Percentiles rank a stretch among this genome's conserved stretches.
phyloP scores from a whole-genome alignment of 306 rosid species.

The Acacia crassicarpa region DNA sequence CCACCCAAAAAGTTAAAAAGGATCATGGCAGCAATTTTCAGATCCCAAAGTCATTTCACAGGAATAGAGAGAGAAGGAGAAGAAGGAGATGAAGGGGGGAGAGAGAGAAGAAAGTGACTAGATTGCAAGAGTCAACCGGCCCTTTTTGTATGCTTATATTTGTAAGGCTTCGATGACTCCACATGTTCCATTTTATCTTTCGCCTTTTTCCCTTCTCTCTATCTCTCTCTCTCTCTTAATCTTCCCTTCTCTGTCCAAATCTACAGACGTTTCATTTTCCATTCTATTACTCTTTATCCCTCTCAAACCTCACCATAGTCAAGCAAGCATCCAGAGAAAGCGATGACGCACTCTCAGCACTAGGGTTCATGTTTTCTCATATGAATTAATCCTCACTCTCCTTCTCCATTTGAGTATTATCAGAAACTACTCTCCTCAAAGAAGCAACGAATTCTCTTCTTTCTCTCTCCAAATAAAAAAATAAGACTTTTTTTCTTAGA shows the following conservation, averaged over 20 bases:
- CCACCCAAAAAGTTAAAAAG: background rate
- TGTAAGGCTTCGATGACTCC: slow-evolving; percentile 7
- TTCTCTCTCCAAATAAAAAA: background rate
- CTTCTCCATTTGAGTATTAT: background rate
- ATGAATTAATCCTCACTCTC: background rate
- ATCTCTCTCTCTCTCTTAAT: background rate
- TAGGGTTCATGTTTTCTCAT: background rate
- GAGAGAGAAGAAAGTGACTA: background rate
- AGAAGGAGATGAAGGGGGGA: background rate
- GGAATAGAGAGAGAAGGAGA: background rate
- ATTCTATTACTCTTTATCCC: background rate
- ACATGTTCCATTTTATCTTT: background rate
- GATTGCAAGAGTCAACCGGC: slow-evolving; percentile 1
- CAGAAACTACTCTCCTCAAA: background rate
- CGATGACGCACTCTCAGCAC: background rate
- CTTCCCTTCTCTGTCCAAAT: background rate
- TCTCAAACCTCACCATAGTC: background rate
- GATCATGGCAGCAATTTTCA: background rate
- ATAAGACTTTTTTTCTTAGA: background rate
- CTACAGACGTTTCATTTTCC: background rate
- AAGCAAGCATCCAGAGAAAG: background rate
- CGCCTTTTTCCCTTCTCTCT: background rate
- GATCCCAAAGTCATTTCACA: background rate
- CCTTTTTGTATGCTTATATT: background rate
- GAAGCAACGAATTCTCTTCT: background rate